A percentile compares a stretch with the other conserved stretches of the same genome.
Evolutionary conservation across 2,329 filamentous ascomycete species (phyloP).

Genomic region (Amesomyces nigricolor): DNA sequence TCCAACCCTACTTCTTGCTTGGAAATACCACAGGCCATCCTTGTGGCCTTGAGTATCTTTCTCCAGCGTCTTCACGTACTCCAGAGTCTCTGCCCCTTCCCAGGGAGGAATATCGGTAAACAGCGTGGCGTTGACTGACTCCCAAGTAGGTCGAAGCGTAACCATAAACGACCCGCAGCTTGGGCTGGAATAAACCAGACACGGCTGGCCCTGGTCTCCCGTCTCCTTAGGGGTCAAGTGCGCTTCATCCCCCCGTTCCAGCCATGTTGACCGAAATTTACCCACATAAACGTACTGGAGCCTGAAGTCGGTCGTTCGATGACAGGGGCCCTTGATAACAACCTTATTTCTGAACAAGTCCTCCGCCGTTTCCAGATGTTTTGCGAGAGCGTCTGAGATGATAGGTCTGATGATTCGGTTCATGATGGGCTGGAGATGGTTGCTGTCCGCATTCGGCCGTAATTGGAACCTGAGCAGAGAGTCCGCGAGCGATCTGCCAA

Average conservation of each 20-base stretch:
- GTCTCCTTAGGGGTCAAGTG: not conserved
- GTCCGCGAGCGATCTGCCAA: no score
- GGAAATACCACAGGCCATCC: not conserved
- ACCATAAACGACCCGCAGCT: not conserved
- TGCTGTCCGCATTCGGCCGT: not conserved
- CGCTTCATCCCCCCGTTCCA: not conserved
- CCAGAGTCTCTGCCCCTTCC: constrained; percentile 5
- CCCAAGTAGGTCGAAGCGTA: not conserved
- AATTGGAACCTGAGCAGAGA: not conserved
- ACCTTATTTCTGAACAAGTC: not conserved
- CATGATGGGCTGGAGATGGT: not conserved
- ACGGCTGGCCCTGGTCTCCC: not conserved
- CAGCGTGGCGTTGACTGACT: not conserved
- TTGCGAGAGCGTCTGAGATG: no score
- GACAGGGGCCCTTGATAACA: not conserved
- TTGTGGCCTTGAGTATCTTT: not conserved
- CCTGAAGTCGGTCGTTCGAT: not conserved
- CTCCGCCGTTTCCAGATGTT: no score
- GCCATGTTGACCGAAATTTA: not conserved
- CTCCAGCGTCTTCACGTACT: not conserved
- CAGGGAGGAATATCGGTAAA: constrained; percentile 6
- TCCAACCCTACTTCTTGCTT: not conserved
- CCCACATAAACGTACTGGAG: not conserved
- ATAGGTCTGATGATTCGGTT: not conserved
- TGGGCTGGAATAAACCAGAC: not conserved